Base-by-base conservation (phyloP, 2,329 filamentous ascomycete species). In the Trichocomaceae sp. region DNA sequence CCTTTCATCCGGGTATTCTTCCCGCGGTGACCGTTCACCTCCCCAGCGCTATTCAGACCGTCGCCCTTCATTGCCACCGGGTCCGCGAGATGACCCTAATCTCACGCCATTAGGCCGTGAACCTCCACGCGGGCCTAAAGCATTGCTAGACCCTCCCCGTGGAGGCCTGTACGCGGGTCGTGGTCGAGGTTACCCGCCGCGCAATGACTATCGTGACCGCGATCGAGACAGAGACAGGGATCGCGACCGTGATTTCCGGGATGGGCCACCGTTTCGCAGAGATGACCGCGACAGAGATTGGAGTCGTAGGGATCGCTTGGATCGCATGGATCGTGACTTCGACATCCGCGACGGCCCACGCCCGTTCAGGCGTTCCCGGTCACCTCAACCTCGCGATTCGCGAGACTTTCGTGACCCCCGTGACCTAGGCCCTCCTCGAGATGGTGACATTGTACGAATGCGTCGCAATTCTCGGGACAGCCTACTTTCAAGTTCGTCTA, bases 51-150 rank as follows among this genome's bases (percentile, higher is more conserved):
- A 89, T 63, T 78, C 79, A 60, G 87, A 91, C 66, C 81, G 86
- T 58, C 82, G 88, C 54, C 82, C 85, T 50, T 84, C 84, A n/a
- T 82, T 79, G 2, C 84, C 79, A 1, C 84, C 82, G 64, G 76
- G 77, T 54, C 77, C 80, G 33, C 70, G 72, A 50, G 88, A 88
- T 58, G 80, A 79, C 61, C 71, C 79, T 1, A 80, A 79, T 61
- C 78, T 84, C 60, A 83, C 62, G 66, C 78, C 61, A 60, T 79
- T 67, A 68, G 77, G 79, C 12, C 80, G 86, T 60, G 88, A 95
- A 59, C 85, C 88, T 1, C 90, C 90, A 2, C 81, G 90, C 54
- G 90, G 88, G 0, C 90, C 90, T 10, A 90, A 91, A 69, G 88
- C 87, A 3, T 75, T 90, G 55, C 80, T 87, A 57, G 88, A 92